A percentile compares a stretch with the other conserved stretches of the same genome.
Conservation (phyloP, 2,329 filamentous ascomycete genomes). For the Podosphaera fusca region DNA sequence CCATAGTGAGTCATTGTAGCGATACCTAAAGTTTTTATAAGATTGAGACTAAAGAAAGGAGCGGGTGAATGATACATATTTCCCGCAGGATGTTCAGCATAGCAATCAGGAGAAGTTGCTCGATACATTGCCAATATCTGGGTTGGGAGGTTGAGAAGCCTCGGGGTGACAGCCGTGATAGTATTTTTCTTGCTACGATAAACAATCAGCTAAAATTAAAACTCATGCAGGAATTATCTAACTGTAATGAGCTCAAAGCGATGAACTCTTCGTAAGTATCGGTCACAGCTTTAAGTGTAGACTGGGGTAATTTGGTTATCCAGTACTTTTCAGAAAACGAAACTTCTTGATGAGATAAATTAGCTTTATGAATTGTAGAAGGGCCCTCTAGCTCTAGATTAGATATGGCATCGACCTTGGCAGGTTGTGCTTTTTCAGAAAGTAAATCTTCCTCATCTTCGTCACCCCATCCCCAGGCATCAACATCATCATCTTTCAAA, state of each 20-base stretch:
- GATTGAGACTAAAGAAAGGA: background rate
- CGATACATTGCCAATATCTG: conserved; percentile 58
- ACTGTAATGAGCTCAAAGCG: conserved; percentile 25
- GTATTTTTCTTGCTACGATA: conserved; percentile 16
- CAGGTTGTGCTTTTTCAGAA: background rate
- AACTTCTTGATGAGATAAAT: conserved; percentile 26
- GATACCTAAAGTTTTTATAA: conserved; percentile 10
- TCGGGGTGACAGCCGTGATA: conserved; percentile 42
- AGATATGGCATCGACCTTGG: background rate
- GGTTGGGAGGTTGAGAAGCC: conserved; percentile 48
- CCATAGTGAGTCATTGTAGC: conserved; percentile 46
- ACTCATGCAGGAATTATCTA: background rate
- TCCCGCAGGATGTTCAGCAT: conserved; percentile 35
- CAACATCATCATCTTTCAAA: conserved; percentile 17
- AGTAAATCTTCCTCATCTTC: conserved; percentile 26
- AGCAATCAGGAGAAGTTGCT: conserved; percentile 53
- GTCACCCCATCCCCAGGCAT: conserved; percentile 65
- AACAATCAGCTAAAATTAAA: background rate
- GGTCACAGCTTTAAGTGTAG: conserved; percentile 44
- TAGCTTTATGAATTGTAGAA: background rate
- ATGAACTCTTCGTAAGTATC: conserved; percentile 36
- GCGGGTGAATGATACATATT: conserved; percentile 31
- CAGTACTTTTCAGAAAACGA: conserved; percentile 69
- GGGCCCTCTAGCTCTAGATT: conserved; percentile 12
- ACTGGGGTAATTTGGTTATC: conserved; percentile 68